Conservation (phyloP, 2,329 filamentous ascomycete genomes). For the Colletotrichum kahawae region DNA sequence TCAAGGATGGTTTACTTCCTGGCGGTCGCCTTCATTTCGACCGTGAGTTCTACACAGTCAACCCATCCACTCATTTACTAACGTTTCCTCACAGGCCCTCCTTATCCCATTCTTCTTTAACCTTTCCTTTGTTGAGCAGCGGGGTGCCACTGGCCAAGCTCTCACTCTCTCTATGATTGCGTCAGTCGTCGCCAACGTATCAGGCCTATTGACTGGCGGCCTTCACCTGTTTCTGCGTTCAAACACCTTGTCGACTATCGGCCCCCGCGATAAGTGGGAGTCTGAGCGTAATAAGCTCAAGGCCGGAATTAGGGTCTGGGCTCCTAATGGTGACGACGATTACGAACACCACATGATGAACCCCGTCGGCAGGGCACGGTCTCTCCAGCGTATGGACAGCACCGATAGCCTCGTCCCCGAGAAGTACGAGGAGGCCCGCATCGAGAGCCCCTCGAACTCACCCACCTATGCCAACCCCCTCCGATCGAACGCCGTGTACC, state of each 20-base stretch:
- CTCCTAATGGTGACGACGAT: constrained; percentile 29
- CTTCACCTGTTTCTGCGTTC: constrained; percentile 72
- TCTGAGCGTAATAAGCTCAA: constrained; percentile 49
- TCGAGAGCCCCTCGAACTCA: constrained; percentile 28
- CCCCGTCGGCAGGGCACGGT: constrained; percentile 32
- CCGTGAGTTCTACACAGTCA: constrained; percentile 47
- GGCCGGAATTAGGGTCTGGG: constrained; percentile 52
- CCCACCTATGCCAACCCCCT: constrained; percentile 30
- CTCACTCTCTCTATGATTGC: constrained; percentile 65
- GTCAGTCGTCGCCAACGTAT: constrained; percentile 69
- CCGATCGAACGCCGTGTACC: constrained; percentile 36
- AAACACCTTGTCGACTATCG: constrained; percentile 62
- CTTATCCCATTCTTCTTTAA: constrained; percentile 69
- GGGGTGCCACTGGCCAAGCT: constrained; percentile 40
- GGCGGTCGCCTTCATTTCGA: constrained; percentile 58
- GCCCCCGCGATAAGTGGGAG: constrained; percentile 50
- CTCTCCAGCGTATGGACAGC: constrained; percentile 37
- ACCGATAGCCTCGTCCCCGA: constrained; percentile 36
- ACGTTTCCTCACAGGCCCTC: constrained; percentile 48
- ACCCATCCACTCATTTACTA: constrained; percentile 24
- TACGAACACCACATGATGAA: constrained; percentile 40
- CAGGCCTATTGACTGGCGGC: constrained; percentile 68
- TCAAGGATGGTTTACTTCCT: constrained; percentile 75
- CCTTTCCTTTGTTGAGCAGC: constrained; percentile 50
- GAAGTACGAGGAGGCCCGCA: constrained; percentile 36